Evolutionary conservation across 768 basidiomycete species (phyloP), one percentile per base, ranked within the genome.

Genomic region (Xerocomellus amylosporus): DNA sequence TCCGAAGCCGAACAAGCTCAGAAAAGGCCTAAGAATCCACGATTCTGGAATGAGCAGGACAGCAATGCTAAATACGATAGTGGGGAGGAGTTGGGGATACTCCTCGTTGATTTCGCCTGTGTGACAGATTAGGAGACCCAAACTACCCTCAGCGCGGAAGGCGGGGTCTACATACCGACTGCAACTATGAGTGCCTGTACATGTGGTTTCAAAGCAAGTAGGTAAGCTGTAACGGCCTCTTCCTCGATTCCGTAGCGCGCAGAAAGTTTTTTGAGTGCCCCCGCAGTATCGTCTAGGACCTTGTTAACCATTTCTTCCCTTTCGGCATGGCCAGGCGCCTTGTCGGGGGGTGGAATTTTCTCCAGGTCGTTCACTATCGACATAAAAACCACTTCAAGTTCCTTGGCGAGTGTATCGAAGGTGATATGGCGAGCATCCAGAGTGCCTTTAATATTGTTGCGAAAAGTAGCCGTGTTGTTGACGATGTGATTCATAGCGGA

Each of bases 1-100:
- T 15, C 62, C 63, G 3, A 61, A 61, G 12, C 62, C 62, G 19
- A 64, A 46, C 20, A 58, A 5, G 0, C 55, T 43, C 1, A 64
- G 19, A 64, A 51, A 2, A 51, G 59, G 12, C n/a, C 42, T 2
- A 8, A 64, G 53, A 2, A 61, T 51, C 62, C 59, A 61, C 8
- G n/a, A 19, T 31, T 61, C 36, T 2, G 54, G 61, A 42, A 63
- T 17, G 31, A 63, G 54, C 22, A 63, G 2, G 19, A 3, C 17
- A 2, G 20, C 22, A 8, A 63, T 26, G 5, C 43, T 39, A 20
- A 54, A 60, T 19, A 14, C 10, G 10, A 63, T 17, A 15, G 20
- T 8, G 5, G 54, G 36, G 5, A 63, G 20, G 4, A 59, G 44
- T 8, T 51, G 9, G 7, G 54, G 58, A 22, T 59, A n/a, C 22